Evolutionary conservation across 768 basidiomycete species (phyloP).

Genomic region (Calocybe gangraenosa): DNA sequence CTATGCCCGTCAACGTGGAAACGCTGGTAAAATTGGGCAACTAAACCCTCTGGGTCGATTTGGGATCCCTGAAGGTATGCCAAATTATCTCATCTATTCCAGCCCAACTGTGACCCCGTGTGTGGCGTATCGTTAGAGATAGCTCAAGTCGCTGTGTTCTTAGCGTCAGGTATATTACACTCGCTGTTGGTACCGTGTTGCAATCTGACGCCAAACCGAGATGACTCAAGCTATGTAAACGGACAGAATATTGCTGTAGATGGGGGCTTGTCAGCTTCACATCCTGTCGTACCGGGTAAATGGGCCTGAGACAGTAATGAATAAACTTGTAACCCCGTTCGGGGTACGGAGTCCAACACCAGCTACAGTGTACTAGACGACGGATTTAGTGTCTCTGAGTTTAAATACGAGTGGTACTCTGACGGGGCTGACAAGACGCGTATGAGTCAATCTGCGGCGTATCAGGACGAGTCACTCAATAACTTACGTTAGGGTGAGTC

Average conservation of each 20-base stretch:
- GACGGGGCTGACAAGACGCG: conserved; percentile 20
- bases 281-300: conserved; percentile 75
- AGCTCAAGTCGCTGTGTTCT: conserved; percentile 78
- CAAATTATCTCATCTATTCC: conserved; percentile 2
- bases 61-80: conserved; percentile 71
- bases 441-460: not conserved
- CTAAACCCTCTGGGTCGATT: conserved; percentile 82
- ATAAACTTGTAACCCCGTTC: too few species aligned
- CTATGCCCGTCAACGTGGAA: conserved; percentile 71
- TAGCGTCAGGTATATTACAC: conserved; percentile 69
- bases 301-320: conserved; percentile 38
- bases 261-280: conserved; percentile 78
- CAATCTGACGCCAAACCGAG: conserved; percentile 29
- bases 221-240: conserved; percentile 90
- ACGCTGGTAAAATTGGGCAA: conserved; percentile 72
- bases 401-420: conserved; percentile 31
- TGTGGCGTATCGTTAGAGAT: conserved; percentile 62
- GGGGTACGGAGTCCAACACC: too few species aligned
- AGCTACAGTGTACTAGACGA: too few species aligned
- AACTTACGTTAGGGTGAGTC: conserved; percentile 44
- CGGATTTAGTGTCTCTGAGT: conserved; percentile 16
- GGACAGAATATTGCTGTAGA: conserved; percentile 86
- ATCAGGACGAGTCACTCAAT: not conserved
- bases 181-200: not conserved
- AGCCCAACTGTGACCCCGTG: not conserved